Evolutionary conservation across 768 basidiomycete genomes (phyloP).

Genomic region (Suillus alpinus): DNA sequence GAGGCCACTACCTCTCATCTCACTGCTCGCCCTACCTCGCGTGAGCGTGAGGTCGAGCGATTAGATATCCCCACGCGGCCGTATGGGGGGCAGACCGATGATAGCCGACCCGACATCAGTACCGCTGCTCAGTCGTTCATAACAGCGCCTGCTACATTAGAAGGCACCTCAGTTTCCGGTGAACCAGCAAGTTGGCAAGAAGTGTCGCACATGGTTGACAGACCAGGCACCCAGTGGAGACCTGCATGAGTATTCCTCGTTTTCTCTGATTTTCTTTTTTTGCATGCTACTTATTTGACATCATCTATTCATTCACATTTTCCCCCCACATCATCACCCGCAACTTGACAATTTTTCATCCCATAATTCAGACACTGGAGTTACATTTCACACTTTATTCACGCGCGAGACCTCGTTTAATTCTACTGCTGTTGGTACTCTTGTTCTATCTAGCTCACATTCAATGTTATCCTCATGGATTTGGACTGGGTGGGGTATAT

Average conservation of each 20-base stretch:
- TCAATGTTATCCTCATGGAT: background rate
- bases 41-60: slow-evolving; percentile 19
- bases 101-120: slow-evolving; percentile 60
- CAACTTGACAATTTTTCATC: background rate
- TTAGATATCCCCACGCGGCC: slow-evolving; percentile 25
- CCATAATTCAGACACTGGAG: background rate
- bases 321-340: slow-evolving; percentile 1
- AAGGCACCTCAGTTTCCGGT: slow-evolving; percentile 53
- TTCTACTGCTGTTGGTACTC: slow-evolving; percentile 9
- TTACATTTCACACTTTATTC: slow-evolving; percentile 2
- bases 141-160: slow-evolving; percentile 59
- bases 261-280: slow-evolving; percentile 16
- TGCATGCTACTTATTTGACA: slow-evolving; percentile 32
- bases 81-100: slow-evolving; percentile 18
- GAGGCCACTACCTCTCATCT: slow-evolving; percentile 22
- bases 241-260: slow-evolving; percentile 33
- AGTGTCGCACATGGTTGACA: slow-evolving; percentile 41
- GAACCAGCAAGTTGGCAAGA: slow-evolving; percentile 50
- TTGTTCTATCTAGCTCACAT: slow-evolving; percentile 9
- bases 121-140: slow-evolving; percentile 69
- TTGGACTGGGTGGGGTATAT: background rate
- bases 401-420: slow-evolving; percentile 14
- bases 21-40: slow-evolving; percentile 17
- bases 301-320: slow-evolving; percentile 19
- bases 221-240: slow-evolving; percentile 36